phyloP scores from a whole-genome alignment of 495 filamentous ascomycete genomes.

The Cercophora samala region DNA sequence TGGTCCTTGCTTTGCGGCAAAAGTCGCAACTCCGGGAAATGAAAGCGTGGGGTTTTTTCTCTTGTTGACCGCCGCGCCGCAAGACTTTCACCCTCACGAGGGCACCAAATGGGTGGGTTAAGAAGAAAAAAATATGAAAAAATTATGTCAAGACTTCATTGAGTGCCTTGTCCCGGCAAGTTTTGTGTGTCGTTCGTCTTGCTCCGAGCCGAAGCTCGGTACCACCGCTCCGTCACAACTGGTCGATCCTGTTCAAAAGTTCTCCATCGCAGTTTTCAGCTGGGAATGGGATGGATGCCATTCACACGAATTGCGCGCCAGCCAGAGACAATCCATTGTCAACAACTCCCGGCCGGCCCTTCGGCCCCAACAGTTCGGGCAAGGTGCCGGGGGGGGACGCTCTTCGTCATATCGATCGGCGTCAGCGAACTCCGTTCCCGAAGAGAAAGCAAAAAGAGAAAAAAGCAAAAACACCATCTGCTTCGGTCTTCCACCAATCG shows the following conservation, averaged over 20 bases:
- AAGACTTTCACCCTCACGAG: background rate
- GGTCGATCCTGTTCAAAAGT: background rate
- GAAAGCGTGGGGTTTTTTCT: slow-evolving; percentile 2
- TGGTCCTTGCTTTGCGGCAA: background rate
- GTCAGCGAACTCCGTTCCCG: background rate
- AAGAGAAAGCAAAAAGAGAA: background rate
- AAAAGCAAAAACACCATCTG: background rate
- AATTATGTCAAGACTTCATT: background rate
- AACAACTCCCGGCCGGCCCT: background rate
- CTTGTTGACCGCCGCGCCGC: background rate
- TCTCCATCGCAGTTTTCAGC: background rate
- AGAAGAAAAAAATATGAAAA: background rate
- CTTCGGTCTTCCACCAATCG: background rate
- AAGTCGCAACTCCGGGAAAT: background rate
- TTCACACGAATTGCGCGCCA: too few species aligned
- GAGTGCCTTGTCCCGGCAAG: too few species aligned
- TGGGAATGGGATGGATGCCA: background rate
- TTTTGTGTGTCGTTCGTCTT: background rate
- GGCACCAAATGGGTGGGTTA: background rate
- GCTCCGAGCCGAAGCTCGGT: background rate
- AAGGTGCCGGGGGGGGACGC: background rate
- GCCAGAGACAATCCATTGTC: too few species aligned
- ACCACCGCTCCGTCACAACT: background rate
- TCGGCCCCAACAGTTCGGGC: background rate
- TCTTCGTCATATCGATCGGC: background rate